A percentile compares a stretch with the other conserved stretches of the same genome.
Evolutionary conservation across 2,329 filamentous ascomycete species (phyloP).

Genomic region (Alternaria alternata): DNA sequence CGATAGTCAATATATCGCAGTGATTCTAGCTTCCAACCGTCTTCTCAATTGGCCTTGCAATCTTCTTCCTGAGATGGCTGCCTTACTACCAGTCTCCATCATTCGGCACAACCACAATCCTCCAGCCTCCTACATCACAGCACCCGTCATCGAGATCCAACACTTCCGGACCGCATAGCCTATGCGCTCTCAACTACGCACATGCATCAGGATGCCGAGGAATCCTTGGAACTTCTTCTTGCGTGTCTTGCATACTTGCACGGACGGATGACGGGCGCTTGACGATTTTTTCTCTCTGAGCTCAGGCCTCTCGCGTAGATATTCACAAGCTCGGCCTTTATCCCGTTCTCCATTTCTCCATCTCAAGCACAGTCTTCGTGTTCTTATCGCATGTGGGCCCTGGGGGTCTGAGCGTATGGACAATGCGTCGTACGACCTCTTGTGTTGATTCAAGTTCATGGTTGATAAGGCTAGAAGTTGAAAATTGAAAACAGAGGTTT

Average conservation of each 20-base stretch:
- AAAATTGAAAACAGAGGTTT: neutral
- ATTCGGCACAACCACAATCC: neutral
- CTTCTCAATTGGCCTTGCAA: neutral
- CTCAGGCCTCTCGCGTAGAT: constrained; percentile 18
- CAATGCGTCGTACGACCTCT: neutral
- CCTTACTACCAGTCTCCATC: neutral
- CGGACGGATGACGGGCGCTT: neutral
- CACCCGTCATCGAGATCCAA: neutral
- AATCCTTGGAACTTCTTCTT: neutral
- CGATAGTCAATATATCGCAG: neutral
- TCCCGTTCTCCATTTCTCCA: neutral
- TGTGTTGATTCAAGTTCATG: neutral
- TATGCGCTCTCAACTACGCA: neutral
- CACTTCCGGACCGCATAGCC: neutral
- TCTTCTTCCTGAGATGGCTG: neutral
- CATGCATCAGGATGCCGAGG: constrained; percentile 2
- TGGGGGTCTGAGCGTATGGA: constrained; percentile 1
- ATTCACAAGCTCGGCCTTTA: constrained; percentile 5
- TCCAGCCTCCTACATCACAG: constrained; percentile 4
- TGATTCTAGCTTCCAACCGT: neutral
- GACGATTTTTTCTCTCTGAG: constrained; percentile 4
- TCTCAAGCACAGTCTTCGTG: constrained; percentile 4
- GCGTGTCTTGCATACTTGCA: constrained; percentile 1
- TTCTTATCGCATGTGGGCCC: constrained; percentile 13
- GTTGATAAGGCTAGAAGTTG: neutral